phyloP scores from a whole-genome alignment of 352 stramenopile genomes.

The Globisporangium radiosum region DNA sequence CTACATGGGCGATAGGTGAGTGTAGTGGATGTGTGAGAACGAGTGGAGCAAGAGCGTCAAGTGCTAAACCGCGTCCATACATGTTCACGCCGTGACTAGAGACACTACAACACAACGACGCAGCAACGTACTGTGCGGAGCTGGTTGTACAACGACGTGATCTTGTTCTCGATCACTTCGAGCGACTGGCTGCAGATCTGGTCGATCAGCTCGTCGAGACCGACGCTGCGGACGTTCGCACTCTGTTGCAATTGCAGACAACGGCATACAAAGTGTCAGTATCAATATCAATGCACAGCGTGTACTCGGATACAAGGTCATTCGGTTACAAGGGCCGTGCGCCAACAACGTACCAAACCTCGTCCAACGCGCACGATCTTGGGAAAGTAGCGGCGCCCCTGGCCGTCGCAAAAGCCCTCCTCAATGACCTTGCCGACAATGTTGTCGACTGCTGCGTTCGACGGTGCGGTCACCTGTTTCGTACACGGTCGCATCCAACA shows the following conservation, averaged over 20 bases:
- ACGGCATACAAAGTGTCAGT: neutral
- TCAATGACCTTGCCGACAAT: conserved; percentile 96
- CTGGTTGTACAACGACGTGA: conserved; percentile 41
- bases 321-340: too few relatives aligned
- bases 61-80: too few relatives aligned
- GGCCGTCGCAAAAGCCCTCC: conserved; percentile 93
- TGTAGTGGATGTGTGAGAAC: neutral
- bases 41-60: too few relatives aligned
- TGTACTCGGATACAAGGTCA: too few relatives aligned
- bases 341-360: conserved; percentile 44
- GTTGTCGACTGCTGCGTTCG: conserved; percentile 95
- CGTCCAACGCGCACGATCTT: conserved; percentile 92
- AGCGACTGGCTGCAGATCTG: conserved; percentile 70
- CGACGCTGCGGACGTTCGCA: conserved; percentile 69
- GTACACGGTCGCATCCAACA: neutral
- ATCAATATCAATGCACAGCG: too few relatives aligned
- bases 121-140: conserved; percentile 35
- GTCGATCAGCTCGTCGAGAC: conserved; percentile 79
- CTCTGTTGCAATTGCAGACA: conserved; percentile 28
- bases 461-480: conserved; percentile 82
- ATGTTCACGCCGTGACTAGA: neutral
- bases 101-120: too few relatives aligned
- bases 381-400: conserved; percentile 91
- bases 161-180: conserved; percentile 64
- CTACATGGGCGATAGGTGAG: conserved; percentile 15